Conservation (phyloP, 169 alveolate genomes). For the Plasmodium berghei region DNA sequence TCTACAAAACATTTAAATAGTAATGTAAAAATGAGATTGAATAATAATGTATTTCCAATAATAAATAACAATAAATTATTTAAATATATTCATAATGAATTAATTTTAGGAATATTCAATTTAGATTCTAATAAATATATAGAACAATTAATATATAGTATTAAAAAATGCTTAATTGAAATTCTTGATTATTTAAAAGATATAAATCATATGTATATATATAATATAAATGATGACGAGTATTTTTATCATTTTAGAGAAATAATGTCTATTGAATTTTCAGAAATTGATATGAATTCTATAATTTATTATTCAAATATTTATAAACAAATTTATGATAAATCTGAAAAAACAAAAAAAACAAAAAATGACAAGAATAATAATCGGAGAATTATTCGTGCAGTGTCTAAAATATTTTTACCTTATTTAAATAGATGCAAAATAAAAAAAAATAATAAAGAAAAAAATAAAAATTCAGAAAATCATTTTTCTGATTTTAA, state of each 20-base stretch:
- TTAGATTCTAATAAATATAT: constrained; percentile 38
- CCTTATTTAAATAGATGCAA: no score
- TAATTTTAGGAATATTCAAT: constrained; percentile 10
- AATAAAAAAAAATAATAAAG: no score
- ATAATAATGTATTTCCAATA: not conserved
- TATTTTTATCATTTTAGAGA: constrained; percentile 49
- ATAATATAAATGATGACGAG: constrained; percentile 1
- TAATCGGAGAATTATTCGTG: no score
- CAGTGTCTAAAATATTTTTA: no score
- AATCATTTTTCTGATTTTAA: not conserved
- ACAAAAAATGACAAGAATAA: no score
- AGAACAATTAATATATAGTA: constrained; percentile 34
- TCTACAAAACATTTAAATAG: not conserved
- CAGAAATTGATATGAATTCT: constrained; percentile 23
- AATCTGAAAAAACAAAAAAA: not conserved
- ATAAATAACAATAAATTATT: not conserved
- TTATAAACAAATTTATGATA: not conserved
- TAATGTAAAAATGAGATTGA: not conserved
- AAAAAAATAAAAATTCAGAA: not conserved
- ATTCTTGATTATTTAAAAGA: constrained; percentile 35
- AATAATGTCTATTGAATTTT: constrained; percentile 30
- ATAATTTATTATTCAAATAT: constrained; percentile 13
- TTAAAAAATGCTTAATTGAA: constrained; percentile 37
- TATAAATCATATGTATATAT: constrained; percentile 6
- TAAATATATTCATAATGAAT: constrained; percentile 21